Conservation (phyloP, 805 yeast genomes). For the Helenozyma rhizophorensis region DNA sequence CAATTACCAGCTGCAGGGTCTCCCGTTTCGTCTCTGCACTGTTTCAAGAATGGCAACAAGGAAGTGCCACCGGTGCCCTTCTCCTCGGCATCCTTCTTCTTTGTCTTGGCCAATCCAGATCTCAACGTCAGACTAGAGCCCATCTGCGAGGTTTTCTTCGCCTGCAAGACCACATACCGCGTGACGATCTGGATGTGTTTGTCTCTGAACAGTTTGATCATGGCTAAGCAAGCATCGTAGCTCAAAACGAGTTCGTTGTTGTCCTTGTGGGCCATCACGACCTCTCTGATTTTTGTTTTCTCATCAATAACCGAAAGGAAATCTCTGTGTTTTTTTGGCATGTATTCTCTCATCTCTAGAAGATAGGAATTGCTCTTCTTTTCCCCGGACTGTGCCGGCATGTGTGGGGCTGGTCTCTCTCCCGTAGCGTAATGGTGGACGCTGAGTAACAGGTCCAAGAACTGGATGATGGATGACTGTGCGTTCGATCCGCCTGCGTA, state of each 20-base stretch:
- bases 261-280: slow-evolving; percentile 43
- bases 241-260: slow-evolving; percentile 60
- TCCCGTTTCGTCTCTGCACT: slow-evolving; percentile 94
- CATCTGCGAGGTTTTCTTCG: slow-evolving; percentile 48
- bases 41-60: slow-evolving; percentile 84
- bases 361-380: slow-evolving; percentile 47
- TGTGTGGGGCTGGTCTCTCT: slow-evolving; percentile 34
- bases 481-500: slow-evolving; percentile 94
- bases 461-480: slow-evolving; percentile 85
- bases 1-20: slow-evolving; percentile 89
- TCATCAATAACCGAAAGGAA: slow-evolving; percentile 61
- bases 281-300: slow-evolving; percentile 59
- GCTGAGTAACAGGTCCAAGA: slow-evolving; percentile 70
- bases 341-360: slow-evolving; percentile 79
- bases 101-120: slow-evolving; percentile 59
- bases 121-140: slow-evolving; percentile 60
- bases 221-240: slow-evolving; percentile 86
- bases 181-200: slow-evolving; percentile 92
- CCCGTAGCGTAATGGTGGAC: slow-evolving; percentile 82
- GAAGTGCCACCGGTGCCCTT: slow-evolving; percentile 96
- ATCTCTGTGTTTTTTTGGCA: slow-evolving; percentile 84
- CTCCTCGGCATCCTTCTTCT: slow-evolving; percentile 45
- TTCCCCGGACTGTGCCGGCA: slow-evolving; percentile 9
- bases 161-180: slow-evolving; percentile 77
- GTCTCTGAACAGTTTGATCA: slow-evolving; percentile 84